These are phyloP conservation scores for Verticillium alfalfae DNA, from an alignment of 2,329 filamentous ascomycete species.

Conservation along the genomic window DNA sequence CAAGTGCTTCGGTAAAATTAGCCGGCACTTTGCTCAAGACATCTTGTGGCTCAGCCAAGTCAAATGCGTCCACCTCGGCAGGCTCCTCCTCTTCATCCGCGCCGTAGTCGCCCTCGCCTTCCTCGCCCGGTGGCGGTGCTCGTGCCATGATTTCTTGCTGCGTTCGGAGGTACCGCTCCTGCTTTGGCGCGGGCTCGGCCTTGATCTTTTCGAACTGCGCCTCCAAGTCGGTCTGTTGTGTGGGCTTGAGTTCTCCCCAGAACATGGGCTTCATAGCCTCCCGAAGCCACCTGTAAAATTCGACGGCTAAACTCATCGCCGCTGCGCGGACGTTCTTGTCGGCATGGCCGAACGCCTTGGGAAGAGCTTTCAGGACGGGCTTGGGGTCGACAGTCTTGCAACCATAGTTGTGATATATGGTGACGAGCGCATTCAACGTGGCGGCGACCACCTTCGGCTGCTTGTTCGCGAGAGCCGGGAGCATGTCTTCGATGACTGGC, in stretches of 20 bases:
- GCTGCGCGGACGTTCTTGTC: constrained; percentile 98
- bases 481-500: constrained; percentile 83
- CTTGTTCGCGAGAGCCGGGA: constrained; percentile 80
- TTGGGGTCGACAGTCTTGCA: constrained; percentile 94
- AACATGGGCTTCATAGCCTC: constrained; percentile 99
- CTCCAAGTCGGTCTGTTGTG: constrained; percentile 91
- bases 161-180: constrained; percentile 79
- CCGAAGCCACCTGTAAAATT: constrained; percentile 93
- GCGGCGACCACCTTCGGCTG: constrained; percentile 78
- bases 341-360: constrained; percentile 89
- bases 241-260: constrained; percentile 90
- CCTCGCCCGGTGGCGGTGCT: constrained; percentile 56
- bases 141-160: constrained; percentile 80
- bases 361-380: constrained; percentile 77
- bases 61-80: constrained; percentile 73
- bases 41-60: constrained; percentile 82
- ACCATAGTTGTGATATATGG: constrained; percentile 89
- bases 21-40: constrained; percentile 75
- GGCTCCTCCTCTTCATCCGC: constrained; percentile 57
- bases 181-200: constrained; percentile 78
- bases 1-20: constrained; percentile 76
- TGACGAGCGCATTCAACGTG: constrained; percentile 69
- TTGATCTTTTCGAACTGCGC: constrained; percentile 92
- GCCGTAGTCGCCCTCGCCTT: constrained; percentile 53
- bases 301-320: constrained; percentile 83